These are phyloP conservation scores for Geranium incanum DNA, from an alignment of 441 rosid species.

Conservation along the genomic window DNA sequence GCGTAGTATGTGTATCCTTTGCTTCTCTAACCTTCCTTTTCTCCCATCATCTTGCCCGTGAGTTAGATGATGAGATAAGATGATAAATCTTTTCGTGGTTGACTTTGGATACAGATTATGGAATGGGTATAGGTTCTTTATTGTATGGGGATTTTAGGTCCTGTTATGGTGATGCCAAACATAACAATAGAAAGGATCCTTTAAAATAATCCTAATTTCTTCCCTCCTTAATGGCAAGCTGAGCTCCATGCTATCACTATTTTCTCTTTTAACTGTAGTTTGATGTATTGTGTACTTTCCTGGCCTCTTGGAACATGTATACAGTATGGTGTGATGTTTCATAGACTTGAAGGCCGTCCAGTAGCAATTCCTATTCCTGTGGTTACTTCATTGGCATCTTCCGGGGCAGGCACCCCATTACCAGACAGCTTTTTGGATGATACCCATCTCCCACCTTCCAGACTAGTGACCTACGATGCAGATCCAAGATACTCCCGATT, in stretches of 20 bases:
- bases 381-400: constrained; percentile 28
- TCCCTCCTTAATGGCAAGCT: not conserved
- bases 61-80: too few relatives aligned
- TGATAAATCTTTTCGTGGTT: not conserved
- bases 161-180: not conserved
- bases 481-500: constrained; percentile 46
- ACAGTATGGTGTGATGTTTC: constrained; percentile 46
- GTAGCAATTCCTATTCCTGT: constrained; percentile 27
- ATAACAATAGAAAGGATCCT: not conserved
- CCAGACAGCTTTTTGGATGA: constrained; percentile 33
- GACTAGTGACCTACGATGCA: constrained; percentile 43
- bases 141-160: too few relatives aligned
- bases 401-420: constrained; percentile 22
- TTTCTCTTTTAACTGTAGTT: not conserved
- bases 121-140: too few relatives aligned
- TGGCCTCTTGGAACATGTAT: constrained; percentile 18
- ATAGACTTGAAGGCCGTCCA: constrained; percentile 51
- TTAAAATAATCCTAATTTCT: not conserved
- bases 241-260: not conserved
- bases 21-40: too few relatives aligned
- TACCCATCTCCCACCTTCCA: constrained; percentile 32
- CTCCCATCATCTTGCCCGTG: too few relatives aligned
- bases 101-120: too few relatives aligned
- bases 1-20: too few relatives aligned
- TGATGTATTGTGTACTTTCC: constrained; percentile 13